A percentile compares a stretch with the other conserved stretches of the same genome.
Conservation (phyloP, 139 green algal species). For the Micractinium conductrix region DNA sequence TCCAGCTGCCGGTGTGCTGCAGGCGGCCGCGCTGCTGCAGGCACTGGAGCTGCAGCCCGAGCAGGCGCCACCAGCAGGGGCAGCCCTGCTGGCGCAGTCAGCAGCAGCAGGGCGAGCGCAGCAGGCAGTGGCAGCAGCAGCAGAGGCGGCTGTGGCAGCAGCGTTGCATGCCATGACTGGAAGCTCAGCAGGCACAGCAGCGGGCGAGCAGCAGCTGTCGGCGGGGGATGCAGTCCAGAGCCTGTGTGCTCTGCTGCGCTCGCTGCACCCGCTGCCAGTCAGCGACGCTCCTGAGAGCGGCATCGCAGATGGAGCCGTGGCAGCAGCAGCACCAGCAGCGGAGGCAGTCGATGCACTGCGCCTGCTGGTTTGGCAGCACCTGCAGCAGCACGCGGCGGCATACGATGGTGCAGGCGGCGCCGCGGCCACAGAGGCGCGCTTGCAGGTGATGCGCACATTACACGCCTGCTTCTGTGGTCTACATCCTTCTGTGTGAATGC, state of each 20-base stretch:
- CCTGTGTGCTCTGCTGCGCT: constrained; percentile 37
- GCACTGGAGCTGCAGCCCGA: neutral
- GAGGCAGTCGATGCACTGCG: constrained; percentile 2
- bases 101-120: constrained; percentile 10
- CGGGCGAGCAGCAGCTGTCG: constrained; percentile 23
- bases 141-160: neutral
- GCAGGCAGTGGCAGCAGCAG: neutral
- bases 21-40: neutral
- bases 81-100: neutral
- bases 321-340: neutral
- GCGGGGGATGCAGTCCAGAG: constrained; percentile 42
- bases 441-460: constrained; percentile 23
- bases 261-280: constrained; percentile 2
- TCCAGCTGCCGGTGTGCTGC: neutral
- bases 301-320: neutral
- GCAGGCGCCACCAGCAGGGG: neutral
- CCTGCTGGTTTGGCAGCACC: constrained; percentile 18
- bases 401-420: constrained; percentile 12
- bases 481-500: too few relatives aligned
- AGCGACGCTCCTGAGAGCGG: neutral
- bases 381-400: constrained; percentile 6
- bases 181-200: neutral
- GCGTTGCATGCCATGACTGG: neutral
- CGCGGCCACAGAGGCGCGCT: constrained; percentile 3
- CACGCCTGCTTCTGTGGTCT: too few relatives aligned